Base-by-base conservation (phyloP, 805 yeast genomes). In the Metschnikowia anglica region DNA sequence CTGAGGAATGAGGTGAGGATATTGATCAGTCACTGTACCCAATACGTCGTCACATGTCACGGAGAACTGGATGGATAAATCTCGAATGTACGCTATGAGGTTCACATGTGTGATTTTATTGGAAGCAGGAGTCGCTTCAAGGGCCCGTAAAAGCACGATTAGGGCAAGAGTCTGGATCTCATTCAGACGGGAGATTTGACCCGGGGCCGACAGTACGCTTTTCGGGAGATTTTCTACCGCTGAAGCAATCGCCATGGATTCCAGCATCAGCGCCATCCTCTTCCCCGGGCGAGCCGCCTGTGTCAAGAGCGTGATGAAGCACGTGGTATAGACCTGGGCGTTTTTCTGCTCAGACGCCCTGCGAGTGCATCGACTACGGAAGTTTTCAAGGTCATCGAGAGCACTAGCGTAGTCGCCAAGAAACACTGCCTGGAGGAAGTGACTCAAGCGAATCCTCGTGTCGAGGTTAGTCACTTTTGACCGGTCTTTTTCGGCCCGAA, bases 351-450 rank as follows among this genome's bases (percentile, higher is more conserved):
- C 18, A 8, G 34, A 20, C 8, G 33, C 18, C 11, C 18, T 25
- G 4, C 26, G 21, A 20, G 10, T 10, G 25, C 47, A 44, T 28
- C 38, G 29, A 13, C 28, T 17, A 13, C 46, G 39, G 10, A 50
- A 18, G 8, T 21, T 26, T 9, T 27, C 34, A 7, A 51, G 42
- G 9, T 23, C 23, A 3, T 18, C 31, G 11, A 35, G 16, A 0
- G 56, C 51, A 5, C 17, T 29, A 5, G 33, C 15, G 24, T 26
- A 13, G 37, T 53, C 51, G 29, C 46, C 39, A 12, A 30, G 20
- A 31, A 49, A 49, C 6, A 47, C 51, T 5, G 54, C 44, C 37
- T 45, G 43, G 18, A 53, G 48, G 33, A 53, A 49, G 3, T 34
- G 48, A 39, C 48, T 49, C 26, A 53, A 44, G 11, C 46, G 46